phyloP scores from a whole-genome alignment of 148 eudicot genomes.

The Fagopyrum homotropicum region DNA sequence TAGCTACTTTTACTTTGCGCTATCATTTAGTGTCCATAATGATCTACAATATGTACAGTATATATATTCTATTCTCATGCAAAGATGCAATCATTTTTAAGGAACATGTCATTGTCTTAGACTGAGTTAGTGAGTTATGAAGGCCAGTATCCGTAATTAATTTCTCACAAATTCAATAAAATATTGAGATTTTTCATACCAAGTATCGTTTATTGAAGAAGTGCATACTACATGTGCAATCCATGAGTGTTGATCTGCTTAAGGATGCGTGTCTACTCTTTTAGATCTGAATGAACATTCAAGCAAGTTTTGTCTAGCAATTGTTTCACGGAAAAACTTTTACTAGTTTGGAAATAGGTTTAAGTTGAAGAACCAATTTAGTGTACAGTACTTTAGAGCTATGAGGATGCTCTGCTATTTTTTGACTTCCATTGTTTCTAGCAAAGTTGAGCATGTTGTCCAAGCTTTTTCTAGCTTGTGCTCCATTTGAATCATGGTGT shows the following conservation, averaged over 20 bases:
- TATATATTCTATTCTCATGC: background rate
- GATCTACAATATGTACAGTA: background rate
- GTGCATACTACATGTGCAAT: background rate
- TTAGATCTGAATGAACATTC: background rate
- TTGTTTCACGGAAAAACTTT: background rate
- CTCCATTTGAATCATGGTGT: conserved; percentile 14
- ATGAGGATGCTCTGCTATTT: background rate
- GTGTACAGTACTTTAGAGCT: background rate
- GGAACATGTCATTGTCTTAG: background rate
- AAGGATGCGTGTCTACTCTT: background rate
- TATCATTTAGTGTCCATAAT: background rate
- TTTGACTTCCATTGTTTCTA: background rate
- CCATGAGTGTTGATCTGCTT: background rate
- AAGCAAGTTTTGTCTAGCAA: too few species aligned
- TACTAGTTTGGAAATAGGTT: background rate
- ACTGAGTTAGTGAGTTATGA: background rate
- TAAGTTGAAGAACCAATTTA: background rate
- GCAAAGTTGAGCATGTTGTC: background rate
- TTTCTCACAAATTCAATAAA: background rate
- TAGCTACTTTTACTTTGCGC: background rate
- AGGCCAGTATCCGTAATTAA: background rate
- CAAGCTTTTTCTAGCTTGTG: background rate
- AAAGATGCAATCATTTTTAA: background rate
- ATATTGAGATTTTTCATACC: background rate
- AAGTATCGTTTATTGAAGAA: background rate